Conservation (phyloP, 2,329 filamentous ascomycete species). For the Hypoxylon sp. region DNA sequence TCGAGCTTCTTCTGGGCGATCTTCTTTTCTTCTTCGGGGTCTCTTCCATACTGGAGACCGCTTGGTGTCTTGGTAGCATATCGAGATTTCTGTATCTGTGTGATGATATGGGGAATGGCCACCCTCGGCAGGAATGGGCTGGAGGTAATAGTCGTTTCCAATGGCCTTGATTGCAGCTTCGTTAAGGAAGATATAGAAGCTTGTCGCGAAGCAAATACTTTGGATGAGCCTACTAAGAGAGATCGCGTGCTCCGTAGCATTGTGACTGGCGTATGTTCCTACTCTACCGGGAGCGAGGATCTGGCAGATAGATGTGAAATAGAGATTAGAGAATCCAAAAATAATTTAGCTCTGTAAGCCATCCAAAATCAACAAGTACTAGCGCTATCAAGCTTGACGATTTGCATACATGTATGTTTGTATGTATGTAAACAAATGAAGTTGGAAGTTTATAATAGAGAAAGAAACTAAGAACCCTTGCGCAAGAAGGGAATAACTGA, state of each 20-base stretch:
- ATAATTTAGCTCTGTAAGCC: neutral
- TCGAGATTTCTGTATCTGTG: constrained; percentile 46
- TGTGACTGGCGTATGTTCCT: constrained; percentile 5
- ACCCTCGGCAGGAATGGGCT: constrained; percentile 17
- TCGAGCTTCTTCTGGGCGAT: constrained; percentile 70
- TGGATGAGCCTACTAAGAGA: constrained; percentile 46
- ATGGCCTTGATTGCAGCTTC: constrained; percentile 4
- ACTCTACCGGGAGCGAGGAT: neutral
- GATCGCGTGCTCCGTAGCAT: constrained; percentile 53
- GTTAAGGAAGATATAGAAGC: constrained; percentile 29
- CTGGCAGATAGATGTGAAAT: neutral
- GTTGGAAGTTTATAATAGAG: neutral
- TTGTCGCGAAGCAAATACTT: constrained; percentile 35
- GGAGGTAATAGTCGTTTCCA: constrained; percentile 9
- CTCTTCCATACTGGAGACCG: constrained; percentile 57
- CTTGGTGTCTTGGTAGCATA: constrained; percentile 52
- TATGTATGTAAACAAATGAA: constrained; percentile 11
- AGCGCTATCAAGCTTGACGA: neutral
- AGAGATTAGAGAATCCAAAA: neutral
- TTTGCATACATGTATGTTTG: neutral
- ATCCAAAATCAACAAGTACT: constrained; percentile 1
- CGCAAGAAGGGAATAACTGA: constrained; percentile 32
- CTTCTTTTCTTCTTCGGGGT: constrained; percentile 70
- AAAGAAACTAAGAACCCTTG: neutral
- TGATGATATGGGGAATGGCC: constrained; percentile 14